These are phyloP conservation scores for Aspergillus bertholletiae DNA, from an alignment of 495 filamentous ascomycete species.

Conservation along the genomic window DNA sequence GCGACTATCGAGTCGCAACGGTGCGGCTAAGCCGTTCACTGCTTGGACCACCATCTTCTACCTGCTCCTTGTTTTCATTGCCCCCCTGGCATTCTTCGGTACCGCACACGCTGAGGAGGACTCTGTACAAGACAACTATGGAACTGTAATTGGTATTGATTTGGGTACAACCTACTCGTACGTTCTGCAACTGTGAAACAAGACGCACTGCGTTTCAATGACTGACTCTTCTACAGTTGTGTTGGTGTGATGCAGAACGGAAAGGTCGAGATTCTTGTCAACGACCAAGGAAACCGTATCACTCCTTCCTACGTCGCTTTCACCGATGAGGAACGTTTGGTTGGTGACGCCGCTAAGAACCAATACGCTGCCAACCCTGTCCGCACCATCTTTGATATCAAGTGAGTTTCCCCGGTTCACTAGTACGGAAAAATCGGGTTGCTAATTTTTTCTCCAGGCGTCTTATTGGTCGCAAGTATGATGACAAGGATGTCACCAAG, in stretches of 20 bases:
- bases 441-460: slow-evolving; percentile 53
- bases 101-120: slow-evolving; percentile 73
- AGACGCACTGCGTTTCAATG: background rate
- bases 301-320: slow-evolving; percentile 98
- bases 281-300: slow-evolving; percentile 98
- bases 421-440: slow-evolving; percentile 2
- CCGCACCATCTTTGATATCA: slow-evolving; percentile 89
- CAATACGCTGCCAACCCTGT: slow-evolving; percentile 91
- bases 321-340: slow-evolving; percentile 93
- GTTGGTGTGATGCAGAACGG: slow-evolving; percentile 99
- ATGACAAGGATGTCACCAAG: slow-evolving; percentile 77
- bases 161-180: slow-evolving; percentile 95
- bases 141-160: slow-evolving; percentile 96
- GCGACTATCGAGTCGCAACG: slow-evolving; percentile 37
- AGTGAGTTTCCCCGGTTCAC: slow-evolving; percentile 54
- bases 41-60: slow-evolving; percentile 77
- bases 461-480: slow-evolving; percentile 85
- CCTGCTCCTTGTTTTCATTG: slow-evolving; percentile 76
- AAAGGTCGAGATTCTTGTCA: slow-evolving; percentile 96
- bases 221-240: slow-evolving; percentile 48
- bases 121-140: slow-evolving; percentile 68
- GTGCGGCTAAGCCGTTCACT: slow-evolving; percentile 48
- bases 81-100: slow-evolving; percentile 69
- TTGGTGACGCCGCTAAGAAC: slow-evolving; percentile 99
- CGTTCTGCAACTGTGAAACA: too few species aligned